Evolutionary conservation across 2,329 filamentous ascomycete genomes (phyloP).

Genomic region (Pestalotiopsis sp.): DNA sequence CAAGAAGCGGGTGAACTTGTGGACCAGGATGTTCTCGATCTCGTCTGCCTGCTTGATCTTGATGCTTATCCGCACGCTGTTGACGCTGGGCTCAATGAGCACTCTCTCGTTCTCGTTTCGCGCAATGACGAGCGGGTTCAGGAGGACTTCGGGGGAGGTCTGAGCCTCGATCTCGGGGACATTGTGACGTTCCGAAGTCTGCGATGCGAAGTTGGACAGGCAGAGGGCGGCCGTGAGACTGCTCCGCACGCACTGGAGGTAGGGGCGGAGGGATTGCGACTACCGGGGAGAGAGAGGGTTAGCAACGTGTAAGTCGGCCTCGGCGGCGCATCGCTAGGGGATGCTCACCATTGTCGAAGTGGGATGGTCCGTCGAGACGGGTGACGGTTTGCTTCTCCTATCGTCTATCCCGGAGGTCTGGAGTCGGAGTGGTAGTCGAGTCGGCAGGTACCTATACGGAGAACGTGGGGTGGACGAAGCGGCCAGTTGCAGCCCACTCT

Average conservation of each 20-base stretch:
- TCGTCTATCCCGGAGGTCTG: background rate
- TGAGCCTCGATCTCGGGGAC: conserved; percentile 95
- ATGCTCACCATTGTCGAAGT: background rate
- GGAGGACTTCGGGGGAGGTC: conserved; percentile 87
- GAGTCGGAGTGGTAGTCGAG: background rate
- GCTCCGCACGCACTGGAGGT: conserved; percentile 93
- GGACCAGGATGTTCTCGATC: conserved; percentile 96
- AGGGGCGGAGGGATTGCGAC: conserved; percentile 97
- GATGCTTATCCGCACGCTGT: conserved; percentile 95
- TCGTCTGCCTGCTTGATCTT: conserved; percentile 99
- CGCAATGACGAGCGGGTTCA: conserved; percentile 87
- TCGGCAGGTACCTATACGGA: background rate
- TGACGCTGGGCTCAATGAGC: conserved; percentile 93
- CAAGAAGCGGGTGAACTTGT: conserved; percentile 97
- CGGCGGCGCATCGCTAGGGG: background rate
- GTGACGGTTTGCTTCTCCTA: conserved; percentile 11
- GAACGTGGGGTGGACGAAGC: conserved; percentile 4
- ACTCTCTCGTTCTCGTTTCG: conserved; percentile 98
- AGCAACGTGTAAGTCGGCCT: conserved; percentile 16
- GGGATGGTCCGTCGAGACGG: conserved; percentile 19
- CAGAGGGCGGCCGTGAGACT: conserved; percentile 92
- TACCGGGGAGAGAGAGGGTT: conserved; percentile 30
- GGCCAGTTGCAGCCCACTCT: background rate
- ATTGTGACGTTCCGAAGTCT: conserved; percentile 95
- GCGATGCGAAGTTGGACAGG: conserved; percentile 95